Evolutionary conservation across 2,329 filamentous ascomycete species (phyloP).

Genomic region (Zasmidium citrigriseum): DNA sequence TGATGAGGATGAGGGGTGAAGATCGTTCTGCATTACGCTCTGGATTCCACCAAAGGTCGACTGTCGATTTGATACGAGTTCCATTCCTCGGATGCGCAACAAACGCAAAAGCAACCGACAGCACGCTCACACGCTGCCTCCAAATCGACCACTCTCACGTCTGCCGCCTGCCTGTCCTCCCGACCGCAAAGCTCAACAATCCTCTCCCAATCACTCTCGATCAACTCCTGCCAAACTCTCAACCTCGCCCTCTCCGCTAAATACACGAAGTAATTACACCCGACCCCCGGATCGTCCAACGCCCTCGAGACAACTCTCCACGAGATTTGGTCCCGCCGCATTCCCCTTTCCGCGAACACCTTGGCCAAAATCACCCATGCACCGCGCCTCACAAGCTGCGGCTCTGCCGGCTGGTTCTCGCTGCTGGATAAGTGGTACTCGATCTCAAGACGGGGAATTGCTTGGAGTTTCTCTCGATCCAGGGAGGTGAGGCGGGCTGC

Average conservation of each 20-base stretch:
- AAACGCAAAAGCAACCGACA: too few relatives aligned
- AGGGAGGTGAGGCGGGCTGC: neutral
- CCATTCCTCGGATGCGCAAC: too few relatives aligned
- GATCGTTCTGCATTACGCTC: neutral
- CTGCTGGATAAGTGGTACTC: conserved; percentile 12
- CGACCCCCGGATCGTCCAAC: conserved; percentile 6
- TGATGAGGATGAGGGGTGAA: neutral
- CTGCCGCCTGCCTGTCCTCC: too few relatives aligned
- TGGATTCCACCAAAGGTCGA: neutral
- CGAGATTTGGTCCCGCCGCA: conserved; percentile 5
- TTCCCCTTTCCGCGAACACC: conserved; percentile 4
- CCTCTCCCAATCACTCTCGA: conserved; percentile 12
- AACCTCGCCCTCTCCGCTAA: conserved; percentile 14
- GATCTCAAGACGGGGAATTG: conserved; percentile 1
- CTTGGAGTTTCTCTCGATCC: neutral
- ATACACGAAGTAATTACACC: conserved; percentile 15
- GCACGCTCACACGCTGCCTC: neutral
- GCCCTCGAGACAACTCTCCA: conserved; percentile 10
- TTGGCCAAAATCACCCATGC: conserved; percentile 8
- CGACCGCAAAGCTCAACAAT: neutral
- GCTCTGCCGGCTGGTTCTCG: conserved; percentile 7
- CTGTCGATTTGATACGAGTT: neutral
- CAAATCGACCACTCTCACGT: too few relatives aligned
- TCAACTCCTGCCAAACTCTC: conserved; percentile 2
- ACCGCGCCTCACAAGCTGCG: neutral